Base-by-base conservation (phyloP, 208 protist species). In the Leishmania tropica region DNA sequence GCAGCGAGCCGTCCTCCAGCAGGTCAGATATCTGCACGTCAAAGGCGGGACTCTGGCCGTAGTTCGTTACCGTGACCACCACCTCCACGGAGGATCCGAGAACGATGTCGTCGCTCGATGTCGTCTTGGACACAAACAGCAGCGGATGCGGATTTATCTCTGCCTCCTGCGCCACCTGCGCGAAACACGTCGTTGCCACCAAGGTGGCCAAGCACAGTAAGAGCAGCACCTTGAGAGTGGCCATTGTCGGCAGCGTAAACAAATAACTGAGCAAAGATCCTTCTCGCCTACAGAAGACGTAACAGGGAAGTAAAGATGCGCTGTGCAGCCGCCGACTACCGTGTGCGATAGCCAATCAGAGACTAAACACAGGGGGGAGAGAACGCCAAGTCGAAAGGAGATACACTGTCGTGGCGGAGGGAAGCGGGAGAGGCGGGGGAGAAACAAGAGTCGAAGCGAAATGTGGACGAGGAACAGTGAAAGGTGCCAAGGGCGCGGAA, bases 61-160 rank as follows among this genome's bases (percentile, higher is more conserved):
- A 91, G 86, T 96, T 97, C 73, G 83, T 86, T 62, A 96, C 92
- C 40, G 89, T 95, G 51, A 95, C 88, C 8, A 88, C 86, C 48
- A 96, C 86, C 81, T 96, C 95, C 21, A 97, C 88, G 17, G 85
- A 92, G 72, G 83, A 77, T 37, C 93, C 95, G 65, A 95, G 86
- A 35, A 94, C 89, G 65, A 96, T 91, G 71, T 96, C 92, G 70
- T 95, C 88, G 67, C 86, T 87, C 21, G 92, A 93, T 13, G 89
- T 90, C 48, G 81, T 88, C 86, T 97, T 96, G 62, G 90, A 94
- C 40, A 97, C 93, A 76, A 95, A 92, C 35, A 96, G 78, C 78
- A 97, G 75, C 68, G 94, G 94, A 21, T 88, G 83, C 28, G 88
- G 74, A 64, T 87, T 86, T 21, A 84, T 84, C 45, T 84, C 84